Evolutionary conservation across 1,284 basidiomycete genomes (phyloP).

Genomic region (Sphagnurus paluster): DNA sequence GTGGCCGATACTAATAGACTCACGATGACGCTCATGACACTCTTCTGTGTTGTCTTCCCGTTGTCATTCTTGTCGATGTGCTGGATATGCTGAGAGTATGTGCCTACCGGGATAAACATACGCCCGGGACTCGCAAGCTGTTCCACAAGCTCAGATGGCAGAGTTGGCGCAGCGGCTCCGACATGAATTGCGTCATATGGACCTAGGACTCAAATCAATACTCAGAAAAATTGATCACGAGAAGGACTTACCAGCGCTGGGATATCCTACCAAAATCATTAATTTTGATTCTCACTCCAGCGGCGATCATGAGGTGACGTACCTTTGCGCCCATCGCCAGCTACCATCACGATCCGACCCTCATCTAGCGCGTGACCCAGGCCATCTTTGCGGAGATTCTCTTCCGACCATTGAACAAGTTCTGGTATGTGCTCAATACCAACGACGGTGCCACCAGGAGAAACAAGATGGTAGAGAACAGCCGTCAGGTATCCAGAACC

Average conservation of each 20-base stretch:
- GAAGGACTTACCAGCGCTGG: slow-evolving; percentile 9
- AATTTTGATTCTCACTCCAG: background rate
- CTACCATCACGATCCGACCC: slow-evolving; percentile 61
- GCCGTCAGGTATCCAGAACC: slow-evolving; percentile 81
- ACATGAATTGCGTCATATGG: slow-evolving; percentile 94
- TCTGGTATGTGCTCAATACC: slow-evolving; percentile 92
- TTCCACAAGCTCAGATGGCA: slow-evolving; percentile 77
- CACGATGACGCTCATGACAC: slow-evolving; percentile 83
- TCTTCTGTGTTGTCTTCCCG: slow-evolving; percentile 67
- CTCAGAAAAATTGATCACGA: background rate
- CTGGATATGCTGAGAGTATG: slow-evolving; percentile 59
- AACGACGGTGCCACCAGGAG: slow-evolving; percentile 64
- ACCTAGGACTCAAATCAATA: slow-evolving; percentile 31
- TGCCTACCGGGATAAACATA: slow-evolving; percentile 94
- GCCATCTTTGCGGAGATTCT: slow-evolving; percentile 75
- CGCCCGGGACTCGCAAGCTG: slow-evolving; percentile 85
- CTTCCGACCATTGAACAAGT: slow-evolving; percentile 69
- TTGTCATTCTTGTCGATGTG: slow-evolving; percentile 80
- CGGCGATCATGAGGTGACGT: slow-evolving; percentile 5
- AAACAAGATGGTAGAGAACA: slow-evolving; percentile 75
- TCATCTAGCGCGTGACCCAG: slow-evolving; percentile 51
- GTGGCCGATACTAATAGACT: slow-evolving; percentile 30
- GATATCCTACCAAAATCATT: slow-evolving; percentile 11
- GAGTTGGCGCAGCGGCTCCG: slow-evolving; percentile 82
- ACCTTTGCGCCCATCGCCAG: slow-evolving; percentile 85